These are phyloP conservation scores for Saccharomycopsis javanensis DNA, from an alignment of 805 yeast genomes.

Conservation along the genomic window DNA sequence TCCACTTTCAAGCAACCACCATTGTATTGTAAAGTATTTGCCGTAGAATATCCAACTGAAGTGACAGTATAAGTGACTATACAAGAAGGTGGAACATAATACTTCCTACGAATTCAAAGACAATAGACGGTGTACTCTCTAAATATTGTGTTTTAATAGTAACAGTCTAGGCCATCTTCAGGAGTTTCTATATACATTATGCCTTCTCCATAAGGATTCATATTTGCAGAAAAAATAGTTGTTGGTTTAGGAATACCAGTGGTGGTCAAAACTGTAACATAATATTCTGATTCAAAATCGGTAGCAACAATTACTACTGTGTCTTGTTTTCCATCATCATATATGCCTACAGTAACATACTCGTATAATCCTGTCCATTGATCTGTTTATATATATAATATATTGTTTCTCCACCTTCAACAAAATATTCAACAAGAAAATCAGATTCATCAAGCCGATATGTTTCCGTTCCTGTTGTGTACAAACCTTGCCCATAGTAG, in stretches of 20 bases:
- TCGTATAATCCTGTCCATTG: too few species aligned
- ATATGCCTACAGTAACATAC: too few species aligned
- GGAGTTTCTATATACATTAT: not conserved
- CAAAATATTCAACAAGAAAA: too few species aligned
- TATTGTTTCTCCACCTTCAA: not conserved
- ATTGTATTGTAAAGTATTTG: not conserved
- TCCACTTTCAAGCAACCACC: not conserved
- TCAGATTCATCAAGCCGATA: too few species aligned
- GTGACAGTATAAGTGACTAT: constrained; percentile 5
- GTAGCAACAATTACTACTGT: not conserved
- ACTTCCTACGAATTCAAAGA: not conserved
- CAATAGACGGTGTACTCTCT: not conserved
- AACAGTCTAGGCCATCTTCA: not conserved
- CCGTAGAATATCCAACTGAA: not conserved
- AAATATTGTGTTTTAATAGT: not conserved
- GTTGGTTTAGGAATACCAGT: not conserved
- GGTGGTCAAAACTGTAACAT: not conserved
- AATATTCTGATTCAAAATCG: not conserved
- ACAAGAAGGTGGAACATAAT: not conserved
- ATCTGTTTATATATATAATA: too few species aligned
- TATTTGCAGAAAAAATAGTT: not conserved
- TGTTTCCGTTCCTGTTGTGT: too few species aligned
- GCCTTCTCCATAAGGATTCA: not conserved
- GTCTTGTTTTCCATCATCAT: not conserved
- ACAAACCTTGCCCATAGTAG: too few species aligned